Base-by-base conservation (phyloP, 176 grass and related monocot species). In the Eleusine coracana region DNA sequence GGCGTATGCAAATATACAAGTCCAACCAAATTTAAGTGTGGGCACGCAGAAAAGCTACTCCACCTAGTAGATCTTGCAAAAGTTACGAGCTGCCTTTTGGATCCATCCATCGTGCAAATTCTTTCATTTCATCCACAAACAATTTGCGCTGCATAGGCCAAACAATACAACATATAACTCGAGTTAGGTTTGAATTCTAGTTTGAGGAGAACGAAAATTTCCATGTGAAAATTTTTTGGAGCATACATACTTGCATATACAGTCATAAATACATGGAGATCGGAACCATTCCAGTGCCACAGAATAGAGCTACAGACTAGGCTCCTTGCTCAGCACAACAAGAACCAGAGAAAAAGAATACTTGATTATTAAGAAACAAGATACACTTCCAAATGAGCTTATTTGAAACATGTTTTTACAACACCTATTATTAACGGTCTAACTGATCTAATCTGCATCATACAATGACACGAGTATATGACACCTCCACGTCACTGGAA, bases 361-460 rank as follows among this genome's bases (percentile, higher is more conserved):
- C 23, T 62, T 9, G 10, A 63, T 63, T 63, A 68, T 80, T 67
- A 74, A 52, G 20, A 73, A 66, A 66, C 15, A 37, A 66, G 31
- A 18, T 66, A 37, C 31, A 36, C 40, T 62, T 44, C 14, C 3
- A 63, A 67, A 68, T 8, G 62, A 36, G 70, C 50, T 66, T 62
- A 62, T 63, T 70, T 75, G 69, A 21, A 85, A 76, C 82, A 51
- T 80, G n/a, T 80, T 74, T 61, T 70, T 89, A 80, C 70, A 89
- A 52, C 63, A 75, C 23, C 61, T 76, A 69, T 82, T 70, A 21
- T 78, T 58, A 68, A 81, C 70, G 11, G 44, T 46, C 44, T 46
- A 46, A 46, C 44, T 37, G 18, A 76, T 70, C 51, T 75, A 25
- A 74, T 75, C 70, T 58, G 70, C 50, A 62, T 38, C 23, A 68